Evolutionary conservation across 1,284 basidiomycete species (phyloP), one percentile per base, ranked within the genome.

Genomic region (Apiotrichum porosum): DNA sequence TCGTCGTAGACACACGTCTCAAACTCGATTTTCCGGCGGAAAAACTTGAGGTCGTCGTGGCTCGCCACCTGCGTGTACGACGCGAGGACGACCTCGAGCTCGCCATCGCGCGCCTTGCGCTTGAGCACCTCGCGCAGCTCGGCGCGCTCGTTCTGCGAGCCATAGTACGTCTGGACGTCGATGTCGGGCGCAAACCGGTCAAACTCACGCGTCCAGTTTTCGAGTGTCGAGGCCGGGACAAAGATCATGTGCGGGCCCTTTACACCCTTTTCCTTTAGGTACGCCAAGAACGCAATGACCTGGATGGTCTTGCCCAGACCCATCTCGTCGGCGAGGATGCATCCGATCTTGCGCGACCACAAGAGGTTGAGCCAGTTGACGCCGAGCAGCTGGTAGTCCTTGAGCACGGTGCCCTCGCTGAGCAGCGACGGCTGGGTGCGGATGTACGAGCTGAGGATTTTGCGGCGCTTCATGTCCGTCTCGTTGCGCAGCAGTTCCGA

Each of bases 141-240:
- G 4, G 81, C 77, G n/a, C 95, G 83, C 43, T 97, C 92, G 21
- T 85, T 83, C 75, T 97, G 94, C 30, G 82, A 81, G 9, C 90
- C 95, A 61, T 97, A 98, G 71, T 98, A 99, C 14, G 88, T 87
- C 65, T 87, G 83, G 12, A 97, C 83, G n/a, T 81, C 77, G 67
- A 99, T 84, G 2, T 64, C 56, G 0, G 92, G 91, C 2, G 88
- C 88, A 63, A 98, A 98, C 37, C 83, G 83, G 32, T 83, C 81
- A 66, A 99, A 97, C 72, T 99, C 95, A 56, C 95, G 82, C 68
- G 88, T 86, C 95, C 95, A 99, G 66, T 99, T 98, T 72, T 98
- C 95, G 19, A 98, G 76, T 0, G 93, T 97, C 3, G 94, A 98
- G 1, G 93, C 92, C 14, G 92, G 92, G 6, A 97, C 95, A 54